Percentiles rank a stretch among this genome's conserved stretches.
Evolutionary conservation across 352 stramenopile genomes (phyloP).

Genomic region (Pythium aristosporum): DNA sequence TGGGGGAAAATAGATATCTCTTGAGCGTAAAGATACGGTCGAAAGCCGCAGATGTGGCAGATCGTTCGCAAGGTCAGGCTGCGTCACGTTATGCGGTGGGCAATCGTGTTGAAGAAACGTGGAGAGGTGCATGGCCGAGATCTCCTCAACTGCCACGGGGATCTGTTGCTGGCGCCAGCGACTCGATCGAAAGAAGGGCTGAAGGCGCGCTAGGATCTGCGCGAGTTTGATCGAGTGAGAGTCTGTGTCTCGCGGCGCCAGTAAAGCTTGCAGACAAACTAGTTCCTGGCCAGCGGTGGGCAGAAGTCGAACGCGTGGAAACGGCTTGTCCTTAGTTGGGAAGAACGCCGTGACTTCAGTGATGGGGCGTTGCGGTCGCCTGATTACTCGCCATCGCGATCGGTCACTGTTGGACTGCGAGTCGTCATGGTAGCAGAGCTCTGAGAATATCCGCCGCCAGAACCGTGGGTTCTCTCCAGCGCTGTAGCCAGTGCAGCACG

Average conservation of each 20-base stretch:
- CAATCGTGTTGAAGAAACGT: neutral
- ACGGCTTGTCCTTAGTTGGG: neutral
- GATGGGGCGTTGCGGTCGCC: no score
- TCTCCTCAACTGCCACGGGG: neutral
- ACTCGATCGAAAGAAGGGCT: neutral
- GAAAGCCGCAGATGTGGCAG: neutral
- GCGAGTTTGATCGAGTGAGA: neutral
- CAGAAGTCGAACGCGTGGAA: conserved; percentile 2
- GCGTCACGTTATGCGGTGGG: neutral
- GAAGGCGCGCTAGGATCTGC: neutral
- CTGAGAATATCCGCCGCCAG: conserved; percentile 7
- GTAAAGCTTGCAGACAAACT: neutral
- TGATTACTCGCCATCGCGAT: no score
- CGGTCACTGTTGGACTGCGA: no score
- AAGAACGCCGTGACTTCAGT: conserved; percentile 5
- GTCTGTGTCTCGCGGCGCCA: neutral
- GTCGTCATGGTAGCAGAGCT: neutral
- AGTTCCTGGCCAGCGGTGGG: neutral
- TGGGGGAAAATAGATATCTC: neutral
- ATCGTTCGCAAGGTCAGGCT: no score
- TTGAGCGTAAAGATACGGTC: neutral
- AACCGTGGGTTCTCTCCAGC: conserved; percentile 5
- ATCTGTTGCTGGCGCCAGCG: neutral
- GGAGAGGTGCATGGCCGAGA: neutral
- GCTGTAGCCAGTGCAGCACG: conserved; percentile 1